These are phyloP conservation scores for Cucurbita argyrosperma DNA, from an alignment of 306 rosid genomes.

Conservation along the genomic window DNA sequence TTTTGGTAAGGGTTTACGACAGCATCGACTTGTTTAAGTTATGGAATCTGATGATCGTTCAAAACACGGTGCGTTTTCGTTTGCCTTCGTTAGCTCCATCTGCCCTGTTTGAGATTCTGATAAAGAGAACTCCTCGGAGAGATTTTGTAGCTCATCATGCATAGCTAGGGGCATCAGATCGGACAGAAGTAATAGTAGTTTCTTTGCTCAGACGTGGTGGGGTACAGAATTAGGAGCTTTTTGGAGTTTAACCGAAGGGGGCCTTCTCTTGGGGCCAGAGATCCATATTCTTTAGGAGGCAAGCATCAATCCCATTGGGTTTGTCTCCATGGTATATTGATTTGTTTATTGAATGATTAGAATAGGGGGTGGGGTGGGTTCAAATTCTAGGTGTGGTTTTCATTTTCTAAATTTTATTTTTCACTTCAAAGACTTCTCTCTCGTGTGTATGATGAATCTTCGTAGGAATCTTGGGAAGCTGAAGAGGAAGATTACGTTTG, in stretches of 20 bases:
- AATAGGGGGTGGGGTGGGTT: constrained; percentile 20
- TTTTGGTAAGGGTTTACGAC: constrained; percentile 90
- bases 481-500: constrained; percentile 17
- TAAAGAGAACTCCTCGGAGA: constrained; percentile 18
- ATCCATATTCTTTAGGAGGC: constrained; percentile 85
- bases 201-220: constrained; percentile 26
- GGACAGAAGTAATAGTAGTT: constrained; percentile 17
- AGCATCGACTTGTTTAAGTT: constrained; percentile 63
- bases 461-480: constrained; percentile 21
- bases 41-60: constrained; percentile 11
- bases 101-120: constrained; percentile 24
- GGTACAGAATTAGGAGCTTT: constrained; percentile 37
- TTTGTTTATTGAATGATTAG: constrained; percentile 31
- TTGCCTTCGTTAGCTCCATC: constrained; percentile 26
- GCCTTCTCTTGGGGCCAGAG: constrained; percentile 22
- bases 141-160: constrained; percentile 9
- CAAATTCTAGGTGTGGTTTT: constrained; percentile 31
- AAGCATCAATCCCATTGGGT: constrained; percentile 19
- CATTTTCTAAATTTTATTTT: constrained; percentile 18
- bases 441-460: constrained; percentile 34
- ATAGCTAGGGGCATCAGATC: constrained; percentile 13
- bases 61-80: constrained; percentile 11
- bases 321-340: constrained; percentile 53
- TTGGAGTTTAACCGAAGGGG: constrained; percentile 33
- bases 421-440: constrained; percentile 21